Evolutionary conservation across 2,329 filamentous ascomycete species (phyloP).

Genomic region (Ambrosiella cleistominuta): DNA sequence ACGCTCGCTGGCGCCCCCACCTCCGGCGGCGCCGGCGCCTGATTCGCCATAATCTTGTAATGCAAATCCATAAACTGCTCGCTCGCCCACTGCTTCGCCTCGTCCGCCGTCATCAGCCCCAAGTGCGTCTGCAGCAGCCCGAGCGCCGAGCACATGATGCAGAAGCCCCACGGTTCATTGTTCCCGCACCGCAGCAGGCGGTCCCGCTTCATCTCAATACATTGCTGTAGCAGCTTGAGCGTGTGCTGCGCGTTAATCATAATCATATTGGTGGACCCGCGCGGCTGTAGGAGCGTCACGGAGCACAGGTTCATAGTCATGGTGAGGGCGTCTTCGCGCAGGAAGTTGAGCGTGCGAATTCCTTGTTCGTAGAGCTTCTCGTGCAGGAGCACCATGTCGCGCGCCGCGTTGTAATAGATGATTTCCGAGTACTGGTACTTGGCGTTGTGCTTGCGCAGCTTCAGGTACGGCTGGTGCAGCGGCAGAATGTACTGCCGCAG

Average conservation of each 20-base stretch:
- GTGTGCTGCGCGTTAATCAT: conserved; percentile 44
- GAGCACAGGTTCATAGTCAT: conserved; percentile 44
- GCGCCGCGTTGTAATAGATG: conserved; percentile 44
- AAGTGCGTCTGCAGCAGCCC: conserved; percentile 42
- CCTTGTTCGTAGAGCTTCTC: conserved; percentile 42
- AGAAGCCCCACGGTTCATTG: conserved; percentile 47
- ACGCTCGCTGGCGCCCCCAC: background rate
- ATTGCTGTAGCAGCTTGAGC: conserved; percentile 42
- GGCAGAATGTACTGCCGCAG: conserved; percentile 44
- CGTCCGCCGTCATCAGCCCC: conserved; percentile 36
- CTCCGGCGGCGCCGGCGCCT: conserved; percentile 19
- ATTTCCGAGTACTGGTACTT: conserved; percentile 46
- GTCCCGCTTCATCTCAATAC: conserved; percentile 42
- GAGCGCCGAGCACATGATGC: conserved; percentile 42
- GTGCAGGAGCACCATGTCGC: conserved; percentile 44
- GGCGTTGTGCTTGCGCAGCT: conserved; percentile 39
- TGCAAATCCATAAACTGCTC: conserved; percentile 42
- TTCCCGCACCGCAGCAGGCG: conserved; percentile 43
- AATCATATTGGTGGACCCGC: conserved; percentile 41
- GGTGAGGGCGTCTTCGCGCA: conserved; percentile 41
- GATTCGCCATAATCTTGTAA: conserved; percentile 37
- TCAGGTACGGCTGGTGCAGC: conserved; percentile 42
- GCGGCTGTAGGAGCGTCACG: conserved; percentile 42
- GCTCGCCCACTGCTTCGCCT: conserved; percentile 39
- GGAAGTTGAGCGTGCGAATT: conserved; percentile 39